Conservation (phyloP, 805 yeast genomes). For the Dipodascopsis tothii region DNA sequence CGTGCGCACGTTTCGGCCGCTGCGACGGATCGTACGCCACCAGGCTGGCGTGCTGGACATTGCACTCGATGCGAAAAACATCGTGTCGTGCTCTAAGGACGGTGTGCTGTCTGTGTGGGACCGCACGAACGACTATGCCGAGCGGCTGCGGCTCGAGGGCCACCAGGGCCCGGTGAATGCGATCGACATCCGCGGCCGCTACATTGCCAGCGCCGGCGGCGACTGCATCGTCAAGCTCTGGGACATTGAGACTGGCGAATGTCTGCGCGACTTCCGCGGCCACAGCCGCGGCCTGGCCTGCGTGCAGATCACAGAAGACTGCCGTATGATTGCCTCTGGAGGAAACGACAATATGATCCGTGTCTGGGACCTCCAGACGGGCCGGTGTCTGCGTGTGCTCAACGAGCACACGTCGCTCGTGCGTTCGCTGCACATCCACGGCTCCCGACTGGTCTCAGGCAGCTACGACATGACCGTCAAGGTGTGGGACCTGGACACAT, state of each 20-base stretch:
- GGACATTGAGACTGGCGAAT: conserved; percentile 64
- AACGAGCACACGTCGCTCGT: conserved; percentile 81
- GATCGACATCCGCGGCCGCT: conserved; percentile 25
- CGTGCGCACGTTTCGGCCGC: conserved; percentile 22
- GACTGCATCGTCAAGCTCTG: conserved; percentile 79
- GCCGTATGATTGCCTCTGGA: conserved; percentile 67
- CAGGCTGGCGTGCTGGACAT: conserved; percentile 29
- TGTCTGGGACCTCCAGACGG: conserved; percentile 77
- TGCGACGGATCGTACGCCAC: conserved; percentile 26
- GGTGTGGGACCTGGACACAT: conserved; percentile 31
- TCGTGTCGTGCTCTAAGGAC: conserved; percentile 34
- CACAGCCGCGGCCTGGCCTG: conserved; percentile 80
- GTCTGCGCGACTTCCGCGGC: conserved; percentile 61
- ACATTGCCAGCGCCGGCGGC: conserved; percentile 40
- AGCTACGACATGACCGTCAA: conserved; percentile 34
- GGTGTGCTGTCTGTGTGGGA: conserved; percentile 29
- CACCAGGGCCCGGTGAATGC: conserved; percentile 34
- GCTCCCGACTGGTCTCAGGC: conserved; percentile 30
- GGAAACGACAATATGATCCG: conserved; percentile 80
- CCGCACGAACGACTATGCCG: conserved; percentile 11
- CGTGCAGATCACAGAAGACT: conserved; percentile 67
- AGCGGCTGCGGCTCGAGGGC: conserved; percentile 1
- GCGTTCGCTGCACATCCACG: conserved; percentile 38
- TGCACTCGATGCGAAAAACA: conserved; percentile 23
- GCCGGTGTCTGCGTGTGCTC: conserved; percentile 62